Evolutionary conservation across 306 rosid genomes (phyloP).

Genomic region (Carpinus viminea): DNA sequence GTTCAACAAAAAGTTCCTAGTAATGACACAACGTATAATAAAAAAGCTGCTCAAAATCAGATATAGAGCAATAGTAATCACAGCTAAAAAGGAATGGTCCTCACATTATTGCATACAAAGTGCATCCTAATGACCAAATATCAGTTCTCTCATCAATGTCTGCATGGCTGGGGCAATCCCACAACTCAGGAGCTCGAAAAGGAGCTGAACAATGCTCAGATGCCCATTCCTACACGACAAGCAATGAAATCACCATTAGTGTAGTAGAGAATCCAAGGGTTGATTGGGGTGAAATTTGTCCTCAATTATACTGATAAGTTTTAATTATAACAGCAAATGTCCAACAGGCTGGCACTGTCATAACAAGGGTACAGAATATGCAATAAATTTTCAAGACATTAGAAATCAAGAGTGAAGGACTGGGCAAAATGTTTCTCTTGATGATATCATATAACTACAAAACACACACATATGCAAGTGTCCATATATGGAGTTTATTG

Average conservation of each 20-base stretch:
- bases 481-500: not conserved
- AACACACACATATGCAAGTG: not conserved
- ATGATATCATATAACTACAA: not conserved
- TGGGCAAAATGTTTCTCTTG: not conserved
- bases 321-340: slow-evolving; percentile 11
- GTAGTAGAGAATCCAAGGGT: slow-evolving; percentile 23
- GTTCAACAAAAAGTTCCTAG: no score
- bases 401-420: not conserved
- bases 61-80: slow-evolving; percentile 9
- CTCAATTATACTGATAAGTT: slow-evolving; percentile 19
- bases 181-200: slow-evolving; percentile 94
- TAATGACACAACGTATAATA: not conserved
- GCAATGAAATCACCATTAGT: slow-evolving; percentile 22
- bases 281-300: slow-evolving; percentile 23
- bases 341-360: slow-evolving; percentile 17
- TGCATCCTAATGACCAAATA: slow-evolving; percentile 97
- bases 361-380: not conserved
- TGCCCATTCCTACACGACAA: slow-evolving; percentile 88
- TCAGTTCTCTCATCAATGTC: slow-evolving; percentile 96
- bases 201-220: slow-evolving; percentile 98
- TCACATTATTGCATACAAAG: slow-evolving; percentile 95
- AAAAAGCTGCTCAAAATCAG: not conserved
- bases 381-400: not conserved
- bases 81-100: slow-evolving; percentile 29
- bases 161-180: slow-evolving; percentile 96